Evolutionary conservation across 177 flowering plant species (phyloP), one percentile per base, ranked within the genome.

Genomic region (Vitis hybrid): DNA sequence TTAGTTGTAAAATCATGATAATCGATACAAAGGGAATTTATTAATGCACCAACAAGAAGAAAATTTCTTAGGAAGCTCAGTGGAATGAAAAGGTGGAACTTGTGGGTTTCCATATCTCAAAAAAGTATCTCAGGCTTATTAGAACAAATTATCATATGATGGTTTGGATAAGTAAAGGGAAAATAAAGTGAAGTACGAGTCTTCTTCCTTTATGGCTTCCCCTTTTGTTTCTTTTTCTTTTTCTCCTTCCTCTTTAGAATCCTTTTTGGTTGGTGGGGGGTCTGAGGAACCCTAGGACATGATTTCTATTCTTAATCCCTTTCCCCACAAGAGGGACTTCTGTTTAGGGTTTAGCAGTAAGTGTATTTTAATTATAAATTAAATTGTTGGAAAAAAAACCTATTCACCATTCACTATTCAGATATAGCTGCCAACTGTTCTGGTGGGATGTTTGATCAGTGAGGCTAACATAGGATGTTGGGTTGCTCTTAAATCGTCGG

Each of bases 221-320:
- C 45, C 52, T 54, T 49, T 65, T 63, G 61, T 73, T 55, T 50
- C 39, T 14, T 39, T 50, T 68, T 65, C 20, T 49, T 63, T 55
- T 55, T 63, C 31, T 56, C 14, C 20, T 34, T 11, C 15, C 18
- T 63, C 62, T 71, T 69, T 61, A 52, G 71, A 66, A 65, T 66
- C 75, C 66, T 65, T 59, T 71, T 74, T 68, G 57, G 60, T 70
- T 59, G 64, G 63, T 59, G 53, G 72, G 73, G 68, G 68, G 55
- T 45, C 49, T 62, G 53, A 72, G 62, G 68, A 65, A 58, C 72
- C 69, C 63, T 50, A 22, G 22, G 68, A 60, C 73, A 76, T 68
- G 54, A 73, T 68, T 66, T 67, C 15, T 67, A 2, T 45, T 0
- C 48, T 45, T 39, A 14, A 39, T 10, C 50, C 15, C 29, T 18